Evolutionary conservation across 768 basidiomycete species (phyloP), one percentile per base, ranked within the genome.

Genomic region (Boletus subcaerulescens): DNA sequence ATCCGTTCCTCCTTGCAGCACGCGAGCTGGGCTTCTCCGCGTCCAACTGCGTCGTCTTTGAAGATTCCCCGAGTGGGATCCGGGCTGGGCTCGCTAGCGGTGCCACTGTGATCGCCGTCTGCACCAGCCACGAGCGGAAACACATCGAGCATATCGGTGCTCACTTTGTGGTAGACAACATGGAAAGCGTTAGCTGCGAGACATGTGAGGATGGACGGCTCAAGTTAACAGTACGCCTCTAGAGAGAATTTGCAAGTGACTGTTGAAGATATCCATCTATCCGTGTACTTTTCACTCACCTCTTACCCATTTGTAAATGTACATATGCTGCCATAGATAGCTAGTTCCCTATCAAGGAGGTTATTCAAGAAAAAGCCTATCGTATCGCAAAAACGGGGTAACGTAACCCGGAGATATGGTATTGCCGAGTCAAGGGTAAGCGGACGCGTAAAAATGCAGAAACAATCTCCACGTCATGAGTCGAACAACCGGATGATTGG

Each of bases 31-130:
- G 83, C 8, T 84, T 77, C 63, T 69, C 76, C 6, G 76, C 81
- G 45, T 75, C 76, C 45, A 77, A 79, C n/a, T 87, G 85, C 57
- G 79, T 92, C 60, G 89, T 91, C 29, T 83, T 92, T 48, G 89
- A 90, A 64, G 89, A 92, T 63, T 89, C 82, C 42, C 78, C 83
- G 32, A 77, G 76, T 50, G 80, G 87, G 20, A 84, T 92, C 65
- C 74, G 76, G 29, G 81, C 87, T 0, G 89, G 89, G 12, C 79
- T 87, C 32, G 87, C 87, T 0, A 82, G 84, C 32, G 89, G 89
- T 32, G 83, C 86, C 13, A 85, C 77, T 12, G 87, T 89, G 22
- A 76, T 91, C 39, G 89, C 89, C 5, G 64, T 90, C 11, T 89
- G 87, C 74, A 91, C 89, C 10, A 82, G 80, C 50, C 89, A 91